Evolutionary conservation across 176 grass and related monocot species (phyloP).

Genomic region (Phragmites australis): DNA sequence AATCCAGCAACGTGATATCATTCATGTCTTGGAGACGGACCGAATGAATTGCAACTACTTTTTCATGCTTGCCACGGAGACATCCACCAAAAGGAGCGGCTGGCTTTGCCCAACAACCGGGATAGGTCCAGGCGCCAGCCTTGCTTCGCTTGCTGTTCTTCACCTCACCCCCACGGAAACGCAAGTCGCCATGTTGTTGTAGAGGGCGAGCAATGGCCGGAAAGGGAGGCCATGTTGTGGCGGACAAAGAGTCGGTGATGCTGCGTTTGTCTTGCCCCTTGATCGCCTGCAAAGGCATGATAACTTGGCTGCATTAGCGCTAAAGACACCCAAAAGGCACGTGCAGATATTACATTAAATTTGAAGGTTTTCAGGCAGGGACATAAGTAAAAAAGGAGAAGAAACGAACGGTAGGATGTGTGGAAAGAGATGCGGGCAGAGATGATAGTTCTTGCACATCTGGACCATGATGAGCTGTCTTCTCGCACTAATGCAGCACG

Average conservation of each 20-base stretch:
- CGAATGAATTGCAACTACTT: constrained; percentile 37
- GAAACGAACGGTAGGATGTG: not conserved
- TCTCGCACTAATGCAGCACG: not conserved
- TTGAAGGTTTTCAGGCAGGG: not conserved
- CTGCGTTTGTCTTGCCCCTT: constrained; percentile 20
- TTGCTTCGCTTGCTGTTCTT: not conserved
- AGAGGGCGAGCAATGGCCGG: not conserved
- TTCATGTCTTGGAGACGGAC: not conserved
- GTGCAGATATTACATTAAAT: not conserved
- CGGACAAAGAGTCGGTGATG: constrained; percentile 16
- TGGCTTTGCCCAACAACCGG: constrained; percentile 31
- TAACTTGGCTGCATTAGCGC: constrained; percentile 25
- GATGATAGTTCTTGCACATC: not conserved
- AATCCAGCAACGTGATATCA: constrained; percentile 11
- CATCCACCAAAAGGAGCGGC: constrained; percentile 17
- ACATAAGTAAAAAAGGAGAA: not conserved
- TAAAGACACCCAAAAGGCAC: not conserved
- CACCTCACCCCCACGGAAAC: not conserved
- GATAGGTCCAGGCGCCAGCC: constrained; percentile 55
- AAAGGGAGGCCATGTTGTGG: constrained; percentile 11
- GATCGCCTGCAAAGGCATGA: constrained; percentile 17
- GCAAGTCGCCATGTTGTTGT: not conserved
- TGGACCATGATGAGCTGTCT: not conserved
- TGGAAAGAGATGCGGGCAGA: not conserved
- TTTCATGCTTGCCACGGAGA: constrained; percentile 17